These are phyloP conservation scores for Backusella westeae DNA, from an alignment of 192 early-diverging fungal genomes.

Conservation along the genomic window DNA sequence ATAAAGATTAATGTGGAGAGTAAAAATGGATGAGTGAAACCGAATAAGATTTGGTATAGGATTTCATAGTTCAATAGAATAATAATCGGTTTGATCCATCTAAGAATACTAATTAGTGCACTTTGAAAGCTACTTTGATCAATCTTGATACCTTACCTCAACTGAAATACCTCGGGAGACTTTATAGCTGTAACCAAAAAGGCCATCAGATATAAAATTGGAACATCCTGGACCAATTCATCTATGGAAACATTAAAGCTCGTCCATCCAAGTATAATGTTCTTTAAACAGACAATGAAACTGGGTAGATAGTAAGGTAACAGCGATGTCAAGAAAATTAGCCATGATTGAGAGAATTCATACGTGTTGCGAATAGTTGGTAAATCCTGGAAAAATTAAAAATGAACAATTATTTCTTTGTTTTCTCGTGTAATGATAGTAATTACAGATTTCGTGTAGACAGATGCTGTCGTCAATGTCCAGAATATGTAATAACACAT, in stretches of 20 bases:
- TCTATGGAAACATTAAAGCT: neutral
- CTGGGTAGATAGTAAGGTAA: conserved; percentile 14
- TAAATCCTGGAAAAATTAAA: conserved; percentile 8
- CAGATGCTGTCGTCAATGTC: neutral
- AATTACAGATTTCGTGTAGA: neutral
- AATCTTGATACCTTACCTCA: neutral
- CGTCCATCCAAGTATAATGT: conserved; percentile 11
- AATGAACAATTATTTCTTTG: neutral
- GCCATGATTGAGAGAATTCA: neutral
- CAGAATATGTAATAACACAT: neutral
- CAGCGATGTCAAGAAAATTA: conserved; percentile 2
- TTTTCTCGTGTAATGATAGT: neutral
- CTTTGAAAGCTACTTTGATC: neutral
- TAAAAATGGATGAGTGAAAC: conserved; percentile 1
- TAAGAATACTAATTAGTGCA: neutral
- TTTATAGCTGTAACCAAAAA: neutral
- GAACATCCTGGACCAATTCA: neutral
- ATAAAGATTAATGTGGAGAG: neutral
- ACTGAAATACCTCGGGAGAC: neutral
- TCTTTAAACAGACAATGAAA: conserved; percentile 6
- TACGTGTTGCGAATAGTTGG: conserved; percentile 1
- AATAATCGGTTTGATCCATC: conserved; percentile 3
- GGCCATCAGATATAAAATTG: neutral
- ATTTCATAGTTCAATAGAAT: neutral
- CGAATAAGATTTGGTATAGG: conserved; percentile 1